Evolutionary conservation across 495 filamentous ascomycete species (phyloP), one percentile per base, ranked within the genome.

Genomic region (Lophiostoma macrostomum): DNA sequence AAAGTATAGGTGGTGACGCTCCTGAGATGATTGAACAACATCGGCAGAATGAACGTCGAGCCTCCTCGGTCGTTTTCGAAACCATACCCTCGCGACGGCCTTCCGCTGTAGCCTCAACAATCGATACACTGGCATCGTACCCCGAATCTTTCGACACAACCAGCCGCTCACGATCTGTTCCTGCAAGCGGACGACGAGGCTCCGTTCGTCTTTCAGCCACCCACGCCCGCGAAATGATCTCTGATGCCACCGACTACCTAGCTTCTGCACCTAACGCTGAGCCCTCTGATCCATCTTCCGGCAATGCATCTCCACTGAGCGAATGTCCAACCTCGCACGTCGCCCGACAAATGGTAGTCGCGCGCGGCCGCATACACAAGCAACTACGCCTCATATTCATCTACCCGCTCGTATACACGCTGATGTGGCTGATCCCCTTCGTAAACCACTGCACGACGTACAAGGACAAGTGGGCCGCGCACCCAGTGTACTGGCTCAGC

Each of bases 341-440:
- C 8, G 57, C 58, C 25, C 54, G 36, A 13, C 50, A 56, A 11
- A 25, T 57, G 29, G 22, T 23, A 23, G 24, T 38, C 43, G 44
- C 43, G 19, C 73, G 82, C 34, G 70, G 75, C 31, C 75, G 74
- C 39, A 84, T 86, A 53, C 76, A 75, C 28, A 77, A 81, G 4
- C 86, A 89, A 57, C 71, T 89, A 10, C 76, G 82, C 36, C 73
- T 83, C 24, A 68, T 89, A 2, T 86, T 89, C 62, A 79, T 84
- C 38, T 89, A 90, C 66, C 86, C 86, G 5, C 60, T 81, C 12
- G 72, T 83, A 41, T 89, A 89, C 70, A 73, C 83, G n/a, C 58
- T 81, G 22, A 78, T 86, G 68, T 90, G 86, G 86, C 64, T 85
- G 29, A 67, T 82, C n/a, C 85, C 86, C 11, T 86, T 89, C 63